Conservation (phyloP, 1,139 yeast genomes). For the Geotrichum candidum region DNA sequence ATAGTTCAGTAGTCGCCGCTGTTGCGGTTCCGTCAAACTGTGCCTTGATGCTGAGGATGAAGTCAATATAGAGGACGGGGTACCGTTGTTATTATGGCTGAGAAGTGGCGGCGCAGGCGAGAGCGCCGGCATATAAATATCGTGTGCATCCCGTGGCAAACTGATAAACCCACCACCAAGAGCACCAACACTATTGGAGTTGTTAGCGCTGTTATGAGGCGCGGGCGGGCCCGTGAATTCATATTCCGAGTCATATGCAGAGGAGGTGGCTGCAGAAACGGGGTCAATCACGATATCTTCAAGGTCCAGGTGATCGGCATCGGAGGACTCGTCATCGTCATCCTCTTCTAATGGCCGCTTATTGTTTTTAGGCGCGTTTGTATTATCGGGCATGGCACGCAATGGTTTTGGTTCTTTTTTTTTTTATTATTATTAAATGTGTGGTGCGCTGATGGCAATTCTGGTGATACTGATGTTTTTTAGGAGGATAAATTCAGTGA, state of each 20-base stretch:
- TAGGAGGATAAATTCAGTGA: background rate
- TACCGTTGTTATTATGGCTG: background rate
- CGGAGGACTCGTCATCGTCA: background rate
- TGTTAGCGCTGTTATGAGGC: background rate
- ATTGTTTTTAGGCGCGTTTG: background rate
- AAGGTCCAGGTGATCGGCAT: background rate
- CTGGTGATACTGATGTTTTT: background rate
- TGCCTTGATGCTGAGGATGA: conserved; percentile 9
- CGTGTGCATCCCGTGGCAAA: background rate
- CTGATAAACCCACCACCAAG: background rate
- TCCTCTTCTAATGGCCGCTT: background rate
- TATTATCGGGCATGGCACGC: background rate
- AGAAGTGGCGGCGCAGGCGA: conserved; percentile 13
- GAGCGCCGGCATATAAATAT: conserved; percentile 12
- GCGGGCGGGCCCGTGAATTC: background rate
- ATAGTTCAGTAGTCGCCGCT: conserved; percentile 7
- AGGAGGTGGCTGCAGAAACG: background rate
- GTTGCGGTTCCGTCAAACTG: conserved; percentile 15
- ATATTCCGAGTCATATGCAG: background rate
- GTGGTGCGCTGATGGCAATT: too few species aligned
- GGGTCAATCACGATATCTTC: background rate
- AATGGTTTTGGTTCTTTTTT: too few species aligned
- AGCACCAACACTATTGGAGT: background rate
- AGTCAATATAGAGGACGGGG: background rate
- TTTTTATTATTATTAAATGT: too few species aligned